These are phyloP conservation scores for Pyricularia sp. DNA, from an alignment of 2,329 filamentous ascomycete species.

Conservation along the genomic window DNA sequence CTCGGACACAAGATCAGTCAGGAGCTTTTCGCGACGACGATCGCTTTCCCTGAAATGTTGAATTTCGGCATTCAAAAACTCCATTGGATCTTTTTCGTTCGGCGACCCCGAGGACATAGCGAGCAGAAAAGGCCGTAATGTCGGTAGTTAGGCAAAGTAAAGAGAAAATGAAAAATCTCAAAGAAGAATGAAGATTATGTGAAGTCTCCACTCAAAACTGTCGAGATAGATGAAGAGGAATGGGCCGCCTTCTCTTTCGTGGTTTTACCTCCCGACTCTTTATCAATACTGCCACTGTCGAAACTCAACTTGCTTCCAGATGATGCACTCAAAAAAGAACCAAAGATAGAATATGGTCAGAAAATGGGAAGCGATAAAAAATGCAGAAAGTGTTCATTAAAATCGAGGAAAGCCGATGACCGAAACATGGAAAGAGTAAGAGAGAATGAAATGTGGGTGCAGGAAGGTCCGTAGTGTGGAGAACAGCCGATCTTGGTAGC, in stretches of 20 bases:
- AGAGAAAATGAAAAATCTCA: neutral
- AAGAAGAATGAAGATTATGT: neutral
- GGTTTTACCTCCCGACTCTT: neutral
- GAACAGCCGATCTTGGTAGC: neutral
- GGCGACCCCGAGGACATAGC: neutral
- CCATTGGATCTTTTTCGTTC: neutral
- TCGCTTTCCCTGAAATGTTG: conserved; percentile 4
- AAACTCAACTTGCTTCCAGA: neutral
- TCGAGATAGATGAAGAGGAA: neutral
- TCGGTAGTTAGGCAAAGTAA: neutral
- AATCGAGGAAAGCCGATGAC: neutral
- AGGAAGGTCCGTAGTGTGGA: neutral
- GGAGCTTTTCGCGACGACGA: neutral
- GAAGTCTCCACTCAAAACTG: neutral
- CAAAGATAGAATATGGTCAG: no score
- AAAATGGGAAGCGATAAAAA: no score
- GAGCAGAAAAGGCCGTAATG: neutral
- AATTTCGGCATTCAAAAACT: neutral
- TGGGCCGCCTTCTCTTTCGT: neutral
- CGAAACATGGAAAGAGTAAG: neutral
- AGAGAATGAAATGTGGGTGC: neutral
- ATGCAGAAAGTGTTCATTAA: neutral
- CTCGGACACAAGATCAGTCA: neutral
- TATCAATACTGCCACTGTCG: neutral
- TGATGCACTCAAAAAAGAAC: neutral